Evolutionary conservation across 192 early-diverging fungal species (phyloP).

Genomic region (Cladochytrium replicatum): DNA sequence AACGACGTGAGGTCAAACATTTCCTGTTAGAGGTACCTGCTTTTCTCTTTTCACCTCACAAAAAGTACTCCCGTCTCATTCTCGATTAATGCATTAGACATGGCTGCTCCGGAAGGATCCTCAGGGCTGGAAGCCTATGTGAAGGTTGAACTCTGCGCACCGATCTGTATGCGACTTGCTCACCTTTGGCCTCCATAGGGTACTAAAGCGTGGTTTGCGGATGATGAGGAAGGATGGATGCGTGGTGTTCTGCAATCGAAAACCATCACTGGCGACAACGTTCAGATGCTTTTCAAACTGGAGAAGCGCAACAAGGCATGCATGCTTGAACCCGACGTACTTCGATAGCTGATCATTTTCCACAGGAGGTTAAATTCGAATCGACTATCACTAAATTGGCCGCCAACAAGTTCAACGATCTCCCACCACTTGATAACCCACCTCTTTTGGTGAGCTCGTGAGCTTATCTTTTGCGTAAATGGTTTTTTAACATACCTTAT

Average conservation of each 20-base stretch:
- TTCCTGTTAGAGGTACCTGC: no score
- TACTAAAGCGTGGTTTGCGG: constrained; percentile 76
- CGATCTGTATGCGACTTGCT: no score
- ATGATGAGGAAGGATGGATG: constrained; percentile 78
- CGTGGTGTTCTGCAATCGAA: constrained; percentile 52
- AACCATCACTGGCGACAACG: constrained; percentile 42
- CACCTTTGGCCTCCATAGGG: constrained; percentile 12
- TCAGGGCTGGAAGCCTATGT: no score
- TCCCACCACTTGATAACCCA: constrained; percentile 92
- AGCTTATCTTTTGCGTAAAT: neutral
- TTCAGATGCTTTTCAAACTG: constrained; percentile 53
- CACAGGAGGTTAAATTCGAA: constrained; percentile 62
- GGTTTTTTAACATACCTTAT: neutral
- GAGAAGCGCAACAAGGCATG: constrained; percentile 46
- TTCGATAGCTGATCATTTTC: neutral
- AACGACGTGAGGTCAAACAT: no score
- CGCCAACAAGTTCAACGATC: constrained; percentile 49
- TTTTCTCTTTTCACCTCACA: no score
- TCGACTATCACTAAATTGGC: constrained; percentile 60
- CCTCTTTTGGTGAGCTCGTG: constrained; percentile 46
- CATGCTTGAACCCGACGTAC: neutral
- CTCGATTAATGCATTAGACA: no score
- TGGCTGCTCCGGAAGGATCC: no score
- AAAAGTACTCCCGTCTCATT: no score
- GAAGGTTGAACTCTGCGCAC: no score